Evolutionary conservation across 352 stramenopile genomes (phyloP).

Genomic region (Hyaloperonospora arabidopsidis): DNA sequence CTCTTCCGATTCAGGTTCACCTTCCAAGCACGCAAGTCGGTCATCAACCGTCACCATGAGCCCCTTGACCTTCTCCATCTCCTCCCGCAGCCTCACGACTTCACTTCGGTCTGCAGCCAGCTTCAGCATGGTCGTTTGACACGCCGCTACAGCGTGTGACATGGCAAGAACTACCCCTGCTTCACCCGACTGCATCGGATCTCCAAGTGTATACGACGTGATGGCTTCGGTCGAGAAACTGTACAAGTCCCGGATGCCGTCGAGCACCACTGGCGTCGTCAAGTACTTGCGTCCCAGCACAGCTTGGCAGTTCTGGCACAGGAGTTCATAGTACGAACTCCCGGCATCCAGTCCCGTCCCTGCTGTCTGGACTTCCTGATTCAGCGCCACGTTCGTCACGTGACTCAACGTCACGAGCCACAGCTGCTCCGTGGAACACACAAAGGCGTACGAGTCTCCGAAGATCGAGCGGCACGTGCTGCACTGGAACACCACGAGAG

Average conservation of each 20-base stretch:
- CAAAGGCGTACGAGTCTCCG: slow-evolving; percentile 74
- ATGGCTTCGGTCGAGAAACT: slow-evolving; percentile 71
- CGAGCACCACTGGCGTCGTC: slow-evolving; percentile 53
- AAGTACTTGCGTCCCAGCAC: slow-evolving; percentile 73
- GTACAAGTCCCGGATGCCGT: slow-evolving; percentile 58
- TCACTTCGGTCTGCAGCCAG: slow-evolving; percentile 45
- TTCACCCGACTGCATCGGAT: slow-evolving; percentile 30
- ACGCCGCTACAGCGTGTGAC: slow-evolving; percentile 28
- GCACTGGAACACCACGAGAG: slow-evolving; percentile 79
- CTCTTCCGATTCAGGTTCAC: slow-evolving; percentile 38
- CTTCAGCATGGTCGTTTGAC: slow-evolving; percentile 28
- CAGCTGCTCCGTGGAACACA: slow-evolving; percentile 65
- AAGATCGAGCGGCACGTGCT: slow-evolving; percentile 78
- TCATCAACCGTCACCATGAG: slow-evolving; percentile 70
- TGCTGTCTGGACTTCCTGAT: slow-evolving; percentile 45
- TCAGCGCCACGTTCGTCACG: slow-evolving; percentile 52
- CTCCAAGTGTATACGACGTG: slow-evolving; percentile 73
- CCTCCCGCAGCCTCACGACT: slow-evolving; percentile 42
- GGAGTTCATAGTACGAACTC: slow-evolving; percentile 65
- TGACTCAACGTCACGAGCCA: slow-evolving; percentile 68
- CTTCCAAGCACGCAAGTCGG: slow-evolving; percentile 54
- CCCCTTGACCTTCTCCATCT: slow-evolving; percentile 75
- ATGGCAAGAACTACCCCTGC: slow-evolving; percentile 5
- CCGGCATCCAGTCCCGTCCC: slow-evolving; percentile 42
- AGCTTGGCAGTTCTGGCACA: slow-evolving; percentile 75